Conservation (phyloP, 257 asterid species). For the Orobanche coerulescens region DNA sequence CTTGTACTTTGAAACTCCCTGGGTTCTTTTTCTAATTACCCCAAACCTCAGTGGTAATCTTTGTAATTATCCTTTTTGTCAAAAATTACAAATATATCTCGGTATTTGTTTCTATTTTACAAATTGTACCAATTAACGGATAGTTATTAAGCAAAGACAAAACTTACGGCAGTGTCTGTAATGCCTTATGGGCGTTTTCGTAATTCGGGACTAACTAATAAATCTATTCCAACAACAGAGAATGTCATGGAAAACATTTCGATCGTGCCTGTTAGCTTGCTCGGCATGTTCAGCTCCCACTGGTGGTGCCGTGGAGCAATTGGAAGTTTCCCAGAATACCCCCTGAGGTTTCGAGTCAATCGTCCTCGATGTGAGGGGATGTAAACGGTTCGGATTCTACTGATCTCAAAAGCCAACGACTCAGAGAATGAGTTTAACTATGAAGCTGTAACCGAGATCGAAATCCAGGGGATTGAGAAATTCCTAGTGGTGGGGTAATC, state of each 20-base stretch:
- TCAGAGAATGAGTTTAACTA: constrained; percentile 37
- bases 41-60: too few relatives aligned
- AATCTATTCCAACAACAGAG: constrained; percentile 28
- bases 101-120: too few relatives aligned
- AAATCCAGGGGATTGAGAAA: too few relatives aligned
- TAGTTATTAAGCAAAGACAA: too few relatives aligned
- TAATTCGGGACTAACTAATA: constrained; percentile 3
- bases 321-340: constrained; percentile 39
- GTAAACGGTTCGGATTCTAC: constrained; percentile 73
- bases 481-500: too few relatives aligned
- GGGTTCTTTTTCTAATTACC: too few relatives aligned
- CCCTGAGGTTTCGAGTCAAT: constrained; percentile 26
- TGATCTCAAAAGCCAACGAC: constrained; percentile 51
- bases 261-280: constrained; percentile 74
- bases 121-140: too few relatives aligned
- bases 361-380: constrained; percentile 53
- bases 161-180: too few relatives aligned
- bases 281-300: constrained; percentile 84
- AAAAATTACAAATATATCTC: too few relatives aligned
- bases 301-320: constrained; percentile 68
- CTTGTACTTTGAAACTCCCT: too few relatives aligned
- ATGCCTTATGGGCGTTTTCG: too few relatives aligned
- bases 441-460: constrained; percentile 45
- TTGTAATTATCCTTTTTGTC: too few relatives aligned
- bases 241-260: constrained; percentile 36